A percentile compares a stretch with the other conserved stretches of the same genome.
Evolutionary conservation across 148 eudicot genomes (phyloP).

Genomic region (Cornus kousa): DNA sequence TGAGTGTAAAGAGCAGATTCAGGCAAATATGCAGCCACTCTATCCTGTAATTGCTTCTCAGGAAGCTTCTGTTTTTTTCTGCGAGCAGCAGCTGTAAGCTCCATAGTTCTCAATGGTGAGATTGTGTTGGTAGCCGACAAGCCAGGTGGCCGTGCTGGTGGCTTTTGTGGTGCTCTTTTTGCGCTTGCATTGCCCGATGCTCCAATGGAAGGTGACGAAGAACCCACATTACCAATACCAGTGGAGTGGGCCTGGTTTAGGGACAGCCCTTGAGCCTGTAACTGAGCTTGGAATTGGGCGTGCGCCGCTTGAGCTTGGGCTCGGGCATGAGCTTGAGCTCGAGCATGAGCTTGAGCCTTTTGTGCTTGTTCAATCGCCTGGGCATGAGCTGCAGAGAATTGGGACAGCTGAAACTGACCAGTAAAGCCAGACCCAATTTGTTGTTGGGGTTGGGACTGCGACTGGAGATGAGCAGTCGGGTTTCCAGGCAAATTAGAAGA

Average conservation of each 20-base stretch:
- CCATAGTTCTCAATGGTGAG: conserved; percentile 74
- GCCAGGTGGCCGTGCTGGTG: conserved; percentile 69
- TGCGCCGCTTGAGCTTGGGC: conserved; percentile 50
- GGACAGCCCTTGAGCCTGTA: conserved; percentile 68
- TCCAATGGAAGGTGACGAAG: conserved; percentile 23
- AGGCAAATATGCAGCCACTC: conserved; percentile 80
- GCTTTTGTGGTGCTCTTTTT: conserved; percentile 68
- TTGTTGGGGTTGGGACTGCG: conserved; percentile 47
- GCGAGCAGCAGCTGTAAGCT: conserved; percentile 69
- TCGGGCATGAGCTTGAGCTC: conserved; percentile 43
- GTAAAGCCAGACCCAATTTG: conserved; percentile 62
- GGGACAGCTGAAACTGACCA: conserved; percentile 61
- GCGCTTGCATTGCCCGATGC: conserved; percentile 21
- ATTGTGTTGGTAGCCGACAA: conserved; percentile 34
- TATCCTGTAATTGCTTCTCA: conserved; percentile 68
- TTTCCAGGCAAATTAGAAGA: conserved; percentile 57
- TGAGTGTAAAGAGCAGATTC: conserved; percentile 91
- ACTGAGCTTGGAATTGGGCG: conserved; percentile 60
- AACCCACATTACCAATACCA: conserved; percentile 44
- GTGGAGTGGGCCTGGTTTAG: conserved; percentile 47
- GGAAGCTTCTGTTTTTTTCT: conserved; percentile 84
- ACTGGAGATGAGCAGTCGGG: conserved; percentile 38
- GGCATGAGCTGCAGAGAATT: conserved; percentile 50
- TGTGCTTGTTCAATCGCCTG: conserved; percentile 49
- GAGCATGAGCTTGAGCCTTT: conserved; percentile 43